Evolutionary conservation across 1,139 yeast genomes (phyloP), one percentile per base, ranked within the genome.

Genomic region (Kodamaea fungicola): DNA sequence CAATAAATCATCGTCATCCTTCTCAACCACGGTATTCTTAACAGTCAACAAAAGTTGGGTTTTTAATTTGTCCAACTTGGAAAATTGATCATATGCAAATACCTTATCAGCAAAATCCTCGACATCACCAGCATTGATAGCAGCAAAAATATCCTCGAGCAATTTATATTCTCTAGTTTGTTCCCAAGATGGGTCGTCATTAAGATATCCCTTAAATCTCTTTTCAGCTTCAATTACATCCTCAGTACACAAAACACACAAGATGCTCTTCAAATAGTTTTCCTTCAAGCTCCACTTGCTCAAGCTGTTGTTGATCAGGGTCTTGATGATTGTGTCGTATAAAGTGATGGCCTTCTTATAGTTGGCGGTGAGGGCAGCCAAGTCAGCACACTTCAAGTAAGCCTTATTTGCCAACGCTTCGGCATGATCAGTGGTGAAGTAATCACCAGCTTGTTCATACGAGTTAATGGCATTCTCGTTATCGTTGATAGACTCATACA

Each of bases 401-500:
- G 95, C 89, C 64, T 92, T 92, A 62, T 82, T 89, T 24, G 96
- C 80, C 42, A 92, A 72, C 7, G 97, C 95, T 47, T 83, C 85
- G 1, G 98, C 97, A 43, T 88, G 92, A 62, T 92, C 98, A 44
- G 94, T 89, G 42, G 80, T 78, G 57, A 85, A 89, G 87, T 96
- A 92, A 55, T 94, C 97, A 30, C 96, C 97, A 4, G 98, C 97
- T 51, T 84, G 86, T 55, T 89, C 95, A 59, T 85, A 92, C 22
- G 92, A 79, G 42, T 73, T 71, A 39, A 84, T 74, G 3, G 98
- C 97, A 47, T 76, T 76, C 12, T 72, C 68, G 21, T 65, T 61
- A 54, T 90, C 95, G 38, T 76, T 75, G 27, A 85, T 67, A 34
- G 74, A 74, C 60, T 92, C 97, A 57, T 86, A 88, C 33, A 92